Percentiles rank a stretch among this genome's conserved stretches.
Evolutionary conservation across 2,329 filamentous ascomycete species (phyloP).

Genomic region (Cordyceps pruinosa): DNA sequence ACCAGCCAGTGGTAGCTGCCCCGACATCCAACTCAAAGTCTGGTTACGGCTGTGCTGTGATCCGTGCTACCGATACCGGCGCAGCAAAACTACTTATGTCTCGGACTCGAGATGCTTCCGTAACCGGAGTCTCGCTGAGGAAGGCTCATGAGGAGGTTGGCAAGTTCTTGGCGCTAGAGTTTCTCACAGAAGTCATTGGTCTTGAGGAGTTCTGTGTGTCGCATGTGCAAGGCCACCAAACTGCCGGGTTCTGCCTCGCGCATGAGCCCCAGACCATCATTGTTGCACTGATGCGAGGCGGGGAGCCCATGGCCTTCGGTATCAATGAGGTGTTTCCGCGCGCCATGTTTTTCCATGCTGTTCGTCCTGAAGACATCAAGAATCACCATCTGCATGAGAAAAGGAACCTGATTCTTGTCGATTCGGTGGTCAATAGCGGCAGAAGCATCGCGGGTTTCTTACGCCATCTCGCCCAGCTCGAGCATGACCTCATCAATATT

Average conservation of each 20-base stretch:
- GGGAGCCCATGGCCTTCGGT: constrained; percentile 54
- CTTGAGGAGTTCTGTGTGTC: constrained; percentile 40
- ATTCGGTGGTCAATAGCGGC: constrained; percentile 55
- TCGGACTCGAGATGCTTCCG: constrained; percentile 42
- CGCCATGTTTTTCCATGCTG: constrained; percentile 45
- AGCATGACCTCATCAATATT: constrained; percentile 33
- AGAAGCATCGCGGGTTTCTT: constrained; percentile 43
- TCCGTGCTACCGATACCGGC: constrained; percentile 36
- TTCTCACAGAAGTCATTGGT: constrained; percentile 40
- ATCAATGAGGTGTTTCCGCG: constrained; percentile 45
- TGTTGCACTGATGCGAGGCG: constrained; percentile 55
- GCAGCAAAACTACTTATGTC: constrained; percentile 46
- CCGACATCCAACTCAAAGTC: not conserved
- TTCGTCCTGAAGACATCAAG: constrained; percentile 33
- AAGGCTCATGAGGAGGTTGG: constrained; percentile 43
- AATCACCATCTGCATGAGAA: constrained; percentile 32
- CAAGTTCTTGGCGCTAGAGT: constrained; percentile 45
- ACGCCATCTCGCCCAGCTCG: constrained; percentile 34
- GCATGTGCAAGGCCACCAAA: constrained; percentile 44
- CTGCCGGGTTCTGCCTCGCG: constrained; percentile 37
- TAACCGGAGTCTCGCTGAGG: constrained; percentile 39
- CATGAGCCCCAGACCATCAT: constrained; percentile 46
- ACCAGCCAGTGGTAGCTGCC: not conserved
- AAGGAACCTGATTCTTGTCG: constrained; percentile 45
- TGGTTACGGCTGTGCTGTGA: not conserved